phyloP scores from a whole-genome alignment of 2,329 filamentous ascomycete species.

The Dactylonectria macrodidyma region DNA sequence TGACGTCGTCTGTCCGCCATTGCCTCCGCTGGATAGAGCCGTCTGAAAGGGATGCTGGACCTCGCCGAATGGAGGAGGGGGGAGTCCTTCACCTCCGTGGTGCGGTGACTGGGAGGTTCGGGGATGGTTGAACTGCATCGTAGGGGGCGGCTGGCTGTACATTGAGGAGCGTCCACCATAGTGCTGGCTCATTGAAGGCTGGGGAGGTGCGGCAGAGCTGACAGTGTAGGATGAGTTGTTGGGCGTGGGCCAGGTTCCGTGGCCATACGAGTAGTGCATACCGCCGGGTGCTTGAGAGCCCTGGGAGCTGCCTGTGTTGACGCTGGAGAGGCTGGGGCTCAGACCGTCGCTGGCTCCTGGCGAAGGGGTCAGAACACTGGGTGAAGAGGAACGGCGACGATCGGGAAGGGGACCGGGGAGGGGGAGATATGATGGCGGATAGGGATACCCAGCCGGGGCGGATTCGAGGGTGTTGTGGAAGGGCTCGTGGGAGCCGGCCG shows the following conservation, averaged over 20 bases:
- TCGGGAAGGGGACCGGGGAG: conserved; percentile 47
- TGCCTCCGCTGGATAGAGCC: conserved; percentile 65
- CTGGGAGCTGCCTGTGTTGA: conserved; percentile 72
- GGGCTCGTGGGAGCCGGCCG: conserved; percentile 41
- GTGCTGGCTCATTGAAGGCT: conserved; percentile 47
- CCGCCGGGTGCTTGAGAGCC: conserved; percentile 68
- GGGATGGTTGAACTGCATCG: conserved; percentile 56
- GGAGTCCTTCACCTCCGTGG: conserved; percentile 72
- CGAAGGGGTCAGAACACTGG: conserved; percentile 54
- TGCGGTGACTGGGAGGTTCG: conserved; percentile 62
- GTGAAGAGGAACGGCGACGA: conserved; percentile 47
- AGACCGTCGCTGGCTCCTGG: conserved; percentile 72
- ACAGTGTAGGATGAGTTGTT: conserved; percentile 66
- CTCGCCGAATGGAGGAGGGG: conserved; percentile 77
- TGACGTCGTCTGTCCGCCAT: conserved; percentile 54
- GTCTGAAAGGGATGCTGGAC: conserved; percentile 77
- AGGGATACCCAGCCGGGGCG: conserved; percentile 42
- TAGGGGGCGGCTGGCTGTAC: conserved; percentile 66
- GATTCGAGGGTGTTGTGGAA: conserved; percentile 44
- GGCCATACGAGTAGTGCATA: conserved; percentile 65
- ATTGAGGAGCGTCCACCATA: conserved; percentile 49
- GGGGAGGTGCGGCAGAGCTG: conserved; percentile 58
- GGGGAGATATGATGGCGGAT: conserved; percentile 44
- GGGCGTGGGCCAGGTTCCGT: conserved; percentile 73
- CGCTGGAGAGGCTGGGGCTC: conserved; percentile 72